phyloP scores from a whole-genome alignment of 768 basidiomycete genomes.

The Cyclocybe aegerita region DNA sequence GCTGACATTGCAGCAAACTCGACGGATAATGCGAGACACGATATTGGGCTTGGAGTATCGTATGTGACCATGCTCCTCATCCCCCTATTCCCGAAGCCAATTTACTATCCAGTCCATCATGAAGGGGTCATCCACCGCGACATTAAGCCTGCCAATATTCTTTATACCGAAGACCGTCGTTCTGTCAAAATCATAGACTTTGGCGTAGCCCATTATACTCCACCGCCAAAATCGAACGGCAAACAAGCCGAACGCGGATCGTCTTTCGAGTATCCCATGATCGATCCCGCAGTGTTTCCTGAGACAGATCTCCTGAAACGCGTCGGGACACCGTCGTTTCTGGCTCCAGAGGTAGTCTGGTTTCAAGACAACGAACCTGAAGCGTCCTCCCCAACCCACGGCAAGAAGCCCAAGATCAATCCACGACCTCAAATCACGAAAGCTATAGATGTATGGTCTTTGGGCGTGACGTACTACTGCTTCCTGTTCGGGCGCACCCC shows the following conservation, averaged over 20 bases:
- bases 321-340: slow-evolving; percentile 42
- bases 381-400: slow-evolving; percentile 13
- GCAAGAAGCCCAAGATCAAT: slow-evolving; percentile 17
- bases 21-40: slow-evolving; percentile 41
- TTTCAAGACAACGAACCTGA: slow-evolving; percentile 27
- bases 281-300: slow-evolving; percentile 34
- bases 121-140: slow-evolving; percentile 81
- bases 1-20: slow-evolving; percentile 34
- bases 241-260: slow-evolving; percentile 11
- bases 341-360: slow-evolving; percentile 46
- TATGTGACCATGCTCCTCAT: slow-evolving; percentile 19
- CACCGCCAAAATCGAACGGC: slow-evolving; percentile 13
- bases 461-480: slow-evolving; percentile 47
- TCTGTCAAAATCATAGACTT: slow-evolving; percentile 92
- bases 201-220: slow-evolving; percentile 49
- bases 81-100: slow-evolving; percentile 1
- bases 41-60: slow-evolving; percentile 43
- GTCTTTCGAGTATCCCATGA: slow-evolving; percentile 8
- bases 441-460: slow-evolving; percentile 47
- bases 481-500: slow-evolving; percentile 45
- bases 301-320: slow-evolving; percentile 36
- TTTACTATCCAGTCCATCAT: slow-evolving; percentile 30
- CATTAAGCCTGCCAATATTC: slow-evolving; percentile 86
- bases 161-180: slow-evolving; percentile 49
- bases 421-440: slow-evolving; percentile 41